Base-by-base conservation (phyloP, 1,284 basidiomycete genomes). In the Dichomitus squalens region DNA sequence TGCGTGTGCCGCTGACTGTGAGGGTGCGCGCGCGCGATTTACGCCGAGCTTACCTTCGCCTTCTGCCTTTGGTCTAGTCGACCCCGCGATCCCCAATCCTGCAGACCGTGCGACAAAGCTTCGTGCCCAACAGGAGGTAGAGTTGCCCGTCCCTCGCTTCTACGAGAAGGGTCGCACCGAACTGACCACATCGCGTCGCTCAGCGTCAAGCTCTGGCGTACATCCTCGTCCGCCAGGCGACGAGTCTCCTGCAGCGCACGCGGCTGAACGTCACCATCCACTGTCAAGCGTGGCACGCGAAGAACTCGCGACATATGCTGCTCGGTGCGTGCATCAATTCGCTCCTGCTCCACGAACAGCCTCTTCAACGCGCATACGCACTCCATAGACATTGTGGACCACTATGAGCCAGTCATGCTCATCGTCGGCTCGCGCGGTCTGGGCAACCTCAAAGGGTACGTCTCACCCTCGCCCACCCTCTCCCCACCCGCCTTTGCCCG, bases 281-380 rank as follows among this genome's bases (percentile, higher is more conserved):
- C 1, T 98, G 96, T 72, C 95, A 98, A 75, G 95, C 96, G 20
- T 90, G 96, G 83, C 96, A 98, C 67, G 93, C 94, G 23, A 97
- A 96, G 79, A 96, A 97, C 70, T 82, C 91, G 7, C 79, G 95
- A 25, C 94, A 97, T 72, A 97, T 98, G 91, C 77, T 98, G 11
- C 78, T 98, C 25, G 88, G 88, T 88, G 51, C 57, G 80, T 70
- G 12, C 18, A n/a, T 47, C 16, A 9, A 12, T n/a, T 4, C 29
- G 11, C 7, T 8, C 18, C 2, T 47, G 6, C 9, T 33, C 18
- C n/a, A 7, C n/a, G 18, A 47, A 21, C 20, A 25, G 31, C 20
- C 29, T 47, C 27, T 18, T 44, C 16, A 44, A n/a, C 9, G 18
- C 2, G 44, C 29, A n/a, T 33, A 20, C 20, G n/a, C 44, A 4